These are phyloP conservation scores for Fusarium marasasianum DNA, from an alignment of 2,329 filamentous ascomycete species.

Conservation along the genomic window DNA sequence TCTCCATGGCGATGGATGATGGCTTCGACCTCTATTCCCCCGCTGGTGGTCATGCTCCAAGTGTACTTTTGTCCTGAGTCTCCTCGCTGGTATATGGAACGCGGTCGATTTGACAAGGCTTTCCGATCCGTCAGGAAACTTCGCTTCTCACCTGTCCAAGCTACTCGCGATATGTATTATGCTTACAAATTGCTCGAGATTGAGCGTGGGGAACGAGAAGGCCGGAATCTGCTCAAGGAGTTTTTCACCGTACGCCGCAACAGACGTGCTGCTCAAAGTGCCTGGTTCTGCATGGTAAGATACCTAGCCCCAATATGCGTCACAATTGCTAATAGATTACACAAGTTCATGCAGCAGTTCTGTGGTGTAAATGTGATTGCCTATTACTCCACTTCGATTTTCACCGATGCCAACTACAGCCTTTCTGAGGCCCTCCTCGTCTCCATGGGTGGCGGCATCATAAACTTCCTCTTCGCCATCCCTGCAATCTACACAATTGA, in stretches of 20 bases:
- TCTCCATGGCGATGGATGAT: constrained; percentile 53
- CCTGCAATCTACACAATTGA: constrained; percentile 68
- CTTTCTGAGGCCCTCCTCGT: constrained; percentile 58
- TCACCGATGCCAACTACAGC: constrained; percentile 51
- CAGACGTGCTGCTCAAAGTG: constrained; percentile 48
- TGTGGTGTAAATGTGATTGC: constrained; percentile 64
- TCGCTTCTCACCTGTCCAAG: constrained; percentile 58
- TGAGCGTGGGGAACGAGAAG: constrained; percentile 43
- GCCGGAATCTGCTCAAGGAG: constrained; percentile 47
- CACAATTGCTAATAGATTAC: no score
- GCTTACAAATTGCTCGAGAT: constrained; percentile 53
- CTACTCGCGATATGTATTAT: constrained; percentile 61
- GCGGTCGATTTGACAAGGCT: constrained; percentile 56
- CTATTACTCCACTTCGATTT: constrained; percentile 62
- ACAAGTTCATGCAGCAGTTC: constrained; percentile 48
- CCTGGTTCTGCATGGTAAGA: constrained; percentile 47
- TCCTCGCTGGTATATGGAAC: constrained; percentile 64
- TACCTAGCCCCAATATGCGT: no score
- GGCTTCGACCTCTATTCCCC: constrained; percentile 63
- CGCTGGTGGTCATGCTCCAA: constrained; percentile 59
- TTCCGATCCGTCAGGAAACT: constrained; percentile 56
- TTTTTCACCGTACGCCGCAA: constrained; percentile 51
- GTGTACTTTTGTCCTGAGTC: constrained; percentile 66
- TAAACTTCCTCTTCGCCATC: constrained; percentile 68
- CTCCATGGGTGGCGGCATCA: constrained; percentile 65